phyloP scores from a whole-genome alignment of 805 yeast species.

The Isabelozyma rhagii region DNA sequence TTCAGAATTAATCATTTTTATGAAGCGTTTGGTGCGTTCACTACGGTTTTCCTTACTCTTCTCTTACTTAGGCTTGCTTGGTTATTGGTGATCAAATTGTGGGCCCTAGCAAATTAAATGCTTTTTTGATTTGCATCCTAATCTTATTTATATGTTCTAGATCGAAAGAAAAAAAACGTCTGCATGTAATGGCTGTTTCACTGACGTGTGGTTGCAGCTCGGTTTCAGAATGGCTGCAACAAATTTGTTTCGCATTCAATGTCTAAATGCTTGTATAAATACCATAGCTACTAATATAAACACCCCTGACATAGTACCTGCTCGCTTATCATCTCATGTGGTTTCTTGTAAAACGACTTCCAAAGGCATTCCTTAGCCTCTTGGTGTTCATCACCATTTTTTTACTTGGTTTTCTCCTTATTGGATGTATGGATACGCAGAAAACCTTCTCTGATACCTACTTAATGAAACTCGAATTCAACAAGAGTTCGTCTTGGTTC shows the following conservation, averaged over 20 bases:
- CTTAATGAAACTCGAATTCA: slow-evolving; percentile 47
- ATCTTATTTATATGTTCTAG: not conserved
- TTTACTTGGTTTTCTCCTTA: slow-evolving; percentile 50
- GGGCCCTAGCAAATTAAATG: not conserved
- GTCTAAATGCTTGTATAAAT: not conserved
- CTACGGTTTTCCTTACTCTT: slow-evolving; percentile 5
- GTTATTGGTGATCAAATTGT: not conserved
- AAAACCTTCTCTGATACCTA: slow-evolving; percentile 47
- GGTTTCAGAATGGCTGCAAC: not conserved
- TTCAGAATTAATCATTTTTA: slow-evolving; percentile 17
- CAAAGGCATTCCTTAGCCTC: slow-evolving; percentile 39
- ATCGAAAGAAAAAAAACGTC: too few relatives aligned
- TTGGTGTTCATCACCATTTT: slow-evolving; percentile 47
- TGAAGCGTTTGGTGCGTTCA: slow-evolving; percentile 12
- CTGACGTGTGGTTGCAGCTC: too few relatives aligned
- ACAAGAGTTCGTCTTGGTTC: slow-evolving; percentile 42
- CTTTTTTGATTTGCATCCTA: not conserved
- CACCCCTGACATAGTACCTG: not conserved
- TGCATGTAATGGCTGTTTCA: too few relatives aligned
- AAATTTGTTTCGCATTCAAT: not conserved
- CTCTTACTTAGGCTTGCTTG: slow-evolving; percentile 6
- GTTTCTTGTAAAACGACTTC: slow-evolving; percentile 16
- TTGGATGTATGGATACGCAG: slow-evolving; percentile 49
- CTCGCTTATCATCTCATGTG: slow-evolving; percentile 1
- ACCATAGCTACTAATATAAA: not conserved